Evolutionary conservation across 1,284 basidiomycete species (phyloP), one percentile per base, ranked within the genome.

Genomic region (Ganoderma boninense): DNA sequence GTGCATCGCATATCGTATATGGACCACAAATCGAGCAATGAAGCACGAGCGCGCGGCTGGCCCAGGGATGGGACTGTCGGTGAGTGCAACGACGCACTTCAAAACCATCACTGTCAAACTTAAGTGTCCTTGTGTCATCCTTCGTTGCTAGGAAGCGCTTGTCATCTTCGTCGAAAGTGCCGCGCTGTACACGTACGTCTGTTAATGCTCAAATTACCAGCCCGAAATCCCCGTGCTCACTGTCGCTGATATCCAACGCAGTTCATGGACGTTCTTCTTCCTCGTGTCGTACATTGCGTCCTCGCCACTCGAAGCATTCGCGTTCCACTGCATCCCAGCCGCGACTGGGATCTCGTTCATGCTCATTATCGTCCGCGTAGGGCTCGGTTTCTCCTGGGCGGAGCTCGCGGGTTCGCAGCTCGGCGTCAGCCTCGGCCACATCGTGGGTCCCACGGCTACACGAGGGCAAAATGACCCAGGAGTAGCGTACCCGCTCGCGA

Each of bases 351-450:
- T 73, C 66, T 69, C 72, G 40, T 71, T 71, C 70, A 73, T 73
- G 72, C 72, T 73, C 70, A 73, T 73, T 67, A 68, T 68, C 70
- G 70, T 71, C 46, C 70, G 72, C 66, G 70, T 73, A 62, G 70
- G 72, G 23, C 72, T 73, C 62, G 72, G 70, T 38, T 73, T 73
- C 67, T 70, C 70, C 59, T 73, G 69, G 72, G 64, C 67, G 8
- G 64, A 67, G 52, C 59, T 52, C 40, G 40, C 68, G 6, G 64
- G 23, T n/a, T 52, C 49, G 1, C 49, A 52, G 49, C 49, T 52
- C 49, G 49, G 49, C 49, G 18, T 52, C 49, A n/a, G 18, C 11
- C n/a, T 52, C 49, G 49, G 49, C 49, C n/a, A 23, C 49, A n/a
- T 18, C 11, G 38, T 42, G 14, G 60, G 54, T 54, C 29, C 29